phyloP scores from a whole-genome alignment of 163 green algal species.

The Scenedesmus sp. region DNA sequence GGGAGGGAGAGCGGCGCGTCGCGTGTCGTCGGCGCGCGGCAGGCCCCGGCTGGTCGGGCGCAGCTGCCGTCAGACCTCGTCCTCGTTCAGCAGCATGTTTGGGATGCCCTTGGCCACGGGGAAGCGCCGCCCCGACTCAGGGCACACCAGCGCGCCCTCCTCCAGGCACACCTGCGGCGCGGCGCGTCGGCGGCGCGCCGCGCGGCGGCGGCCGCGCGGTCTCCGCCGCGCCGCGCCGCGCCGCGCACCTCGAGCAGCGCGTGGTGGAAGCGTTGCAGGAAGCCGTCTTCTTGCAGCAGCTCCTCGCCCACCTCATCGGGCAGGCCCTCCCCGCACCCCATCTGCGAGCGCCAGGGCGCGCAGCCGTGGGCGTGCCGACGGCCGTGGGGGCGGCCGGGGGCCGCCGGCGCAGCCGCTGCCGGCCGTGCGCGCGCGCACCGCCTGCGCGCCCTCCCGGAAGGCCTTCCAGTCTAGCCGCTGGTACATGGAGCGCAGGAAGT shows the following conservation, averaged over 20 bases:
- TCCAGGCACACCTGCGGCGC: slow-evolving; percentile 77
- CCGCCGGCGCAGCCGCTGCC: too few relatives aligned
- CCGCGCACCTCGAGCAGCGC: slow-evolving; percentile 90
- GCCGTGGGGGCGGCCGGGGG: too few relatives aligned
- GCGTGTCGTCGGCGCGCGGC: too few relatives aligned
- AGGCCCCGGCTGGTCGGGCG: too few relatives aligned
- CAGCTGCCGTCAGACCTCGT: slow-evolving; percentile 79
- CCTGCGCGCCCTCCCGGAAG: slow-evolving; percentile 78
- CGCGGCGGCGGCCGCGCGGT: too few relatives aligned
- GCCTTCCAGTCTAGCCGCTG: slow-evolving; percentile 88
- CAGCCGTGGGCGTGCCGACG: neutral
- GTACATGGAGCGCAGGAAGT: slow-evolving; percentile 95
- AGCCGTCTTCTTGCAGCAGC: slow-evolving; percentile 81
- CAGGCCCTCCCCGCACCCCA: slow-evolving; percentile 66
- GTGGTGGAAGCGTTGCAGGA: slow-evolving; percentile 92
- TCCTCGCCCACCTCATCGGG: slow-evolving; percentile 67
- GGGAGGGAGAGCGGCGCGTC: too few relatives aligned
- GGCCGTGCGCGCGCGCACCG: too few relatives aligned
- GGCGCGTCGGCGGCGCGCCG: neutral
- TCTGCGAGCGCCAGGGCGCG: slow-evolving; percentile 34
- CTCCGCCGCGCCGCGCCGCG: too few relatives aligned
- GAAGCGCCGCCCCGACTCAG: slow-evolving; percentile 92
- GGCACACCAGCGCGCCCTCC: slow-evolving; percentile 92
- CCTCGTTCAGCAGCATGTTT: slow-evolving; percentile 97
- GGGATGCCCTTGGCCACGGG: slow-evolving; percentile 91